These are phyloP conservation scores for Penicillium flavigenum DNA, from an alignment of 495 filamentous ascomycete species.

Conservation along the genomic window DNA sequence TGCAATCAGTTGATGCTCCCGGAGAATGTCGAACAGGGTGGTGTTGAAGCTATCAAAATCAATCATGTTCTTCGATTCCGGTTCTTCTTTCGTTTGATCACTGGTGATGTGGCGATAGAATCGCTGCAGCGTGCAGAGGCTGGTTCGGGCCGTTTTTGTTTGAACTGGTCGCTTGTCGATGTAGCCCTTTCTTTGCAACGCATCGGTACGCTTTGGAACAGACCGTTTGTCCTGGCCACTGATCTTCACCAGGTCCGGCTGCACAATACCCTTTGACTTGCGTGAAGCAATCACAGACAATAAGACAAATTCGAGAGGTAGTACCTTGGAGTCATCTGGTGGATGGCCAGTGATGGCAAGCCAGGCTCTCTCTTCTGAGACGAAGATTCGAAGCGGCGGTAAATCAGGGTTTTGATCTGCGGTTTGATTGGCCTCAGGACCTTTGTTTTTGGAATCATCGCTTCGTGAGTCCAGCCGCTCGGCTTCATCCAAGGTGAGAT, in stretches of 20 bases:
- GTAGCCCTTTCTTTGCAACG: slow-evolving; percentile 73
- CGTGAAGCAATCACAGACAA: slow-evolving; percentile 78
- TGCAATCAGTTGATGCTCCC: slow-evolving; percentile 46
- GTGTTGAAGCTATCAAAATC: slow-evolving; percentile 46
- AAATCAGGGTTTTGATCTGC: slow-evolving; percentile 11
- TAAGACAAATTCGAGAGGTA: slow-evolving; percentile 66
- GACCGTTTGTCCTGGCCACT: slow-evolving; percentile 90
- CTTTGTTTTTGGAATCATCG: background rate
- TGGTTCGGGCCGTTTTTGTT: slow-evolving; percentile 64
- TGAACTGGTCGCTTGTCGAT: slow-evolving; percentile 76
- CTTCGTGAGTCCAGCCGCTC: slow-evolving; percentile 26
- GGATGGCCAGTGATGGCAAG: slow-evolving; percentile 76
- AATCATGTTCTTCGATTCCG: slow-evolving; percentile 27
- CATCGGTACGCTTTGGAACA: slow-evolving; percentile 76
- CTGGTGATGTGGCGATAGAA: slow-evolving; percentile 42
- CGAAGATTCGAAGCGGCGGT: slow-evolving; percentile 49
- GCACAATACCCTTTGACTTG: slow-evolving; percentile 68
- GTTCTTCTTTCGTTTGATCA: slow-evolving; percentile 12
- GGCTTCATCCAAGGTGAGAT: slow-evolving; percentile 47
- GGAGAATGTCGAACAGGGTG: slow-evolving; percentile 49
- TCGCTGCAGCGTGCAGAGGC: slow-evolving; percentile 60
- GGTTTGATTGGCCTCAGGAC: slow-evolving; percentile 7
- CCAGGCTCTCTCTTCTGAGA: slow-evolving; percentile 69
- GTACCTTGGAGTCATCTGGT: slow-evolving; percentile 66
- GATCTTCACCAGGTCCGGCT: slow-evolving; percentile 70